Conservation (phyloP, 2,329 filamentous ascomycete genomes). For the Fusarium scirpi region DNA sequence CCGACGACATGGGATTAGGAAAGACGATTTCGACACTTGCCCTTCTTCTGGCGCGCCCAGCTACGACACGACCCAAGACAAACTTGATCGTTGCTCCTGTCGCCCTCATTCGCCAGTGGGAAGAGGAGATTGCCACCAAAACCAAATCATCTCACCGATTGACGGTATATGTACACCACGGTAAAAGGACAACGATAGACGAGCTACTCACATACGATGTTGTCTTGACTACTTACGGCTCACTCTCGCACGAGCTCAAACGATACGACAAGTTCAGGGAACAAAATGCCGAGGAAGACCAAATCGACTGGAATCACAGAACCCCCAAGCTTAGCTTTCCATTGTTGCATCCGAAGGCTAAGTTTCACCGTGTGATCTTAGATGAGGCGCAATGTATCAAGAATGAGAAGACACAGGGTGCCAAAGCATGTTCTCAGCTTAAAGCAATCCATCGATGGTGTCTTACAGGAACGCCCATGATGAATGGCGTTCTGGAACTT, state of each 20-base stretch:
- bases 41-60: slow-evolving; percentile 77
- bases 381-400: slow-evolving; percentile 90
- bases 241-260: slow-evolving; percentile 73
- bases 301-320: slow-evolving; percentile 53
- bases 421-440: slow-evolving; percentile 75
- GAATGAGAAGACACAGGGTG: slow-evolving; percentile 78
- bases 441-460: slow-evolving; percentile 81
- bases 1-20: slow-evolving; percentile 93
- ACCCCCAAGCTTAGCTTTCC: slow-evolving; percentile 58
- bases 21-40: slow-evolving; percentile 90
- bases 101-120: slow-evolving; percentile 85
- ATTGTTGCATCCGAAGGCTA: slow-evolving; percentile 70
- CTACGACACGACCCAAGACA: slow-evolving; percentile 65
- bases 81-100: slow-evolving; percentile 87
- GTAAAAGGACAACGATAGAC: slow-evolving; percentile 69
- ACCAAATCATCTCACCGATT: slow-evolving; percentile 70
- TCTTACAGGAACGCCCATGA: slow-evolving; percentile 86
- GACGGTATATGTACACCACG: slow-evolving; percentile 77
- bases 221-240: slow-evolving; percentile 88
- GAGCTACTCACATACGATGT: slow-evolving; percentile 78
- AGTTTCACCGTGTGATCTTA: slow-evolving; percentile 84
- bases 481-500: slow-evolving; percentile 84
- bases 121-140: slow-evolving; percentile 80
- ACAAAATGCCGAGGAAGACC: slow-evolving; percentile 56
- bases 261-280: slow-evolving; percentile 67